Percentiles rank a stretch among this genome's conserved stretches.
These are phyloP conservation scores for Cladorrhinum samala DNA, from an alignment of 495 filamentous ascomycete species.

Conservation along the genomic window DNA sequence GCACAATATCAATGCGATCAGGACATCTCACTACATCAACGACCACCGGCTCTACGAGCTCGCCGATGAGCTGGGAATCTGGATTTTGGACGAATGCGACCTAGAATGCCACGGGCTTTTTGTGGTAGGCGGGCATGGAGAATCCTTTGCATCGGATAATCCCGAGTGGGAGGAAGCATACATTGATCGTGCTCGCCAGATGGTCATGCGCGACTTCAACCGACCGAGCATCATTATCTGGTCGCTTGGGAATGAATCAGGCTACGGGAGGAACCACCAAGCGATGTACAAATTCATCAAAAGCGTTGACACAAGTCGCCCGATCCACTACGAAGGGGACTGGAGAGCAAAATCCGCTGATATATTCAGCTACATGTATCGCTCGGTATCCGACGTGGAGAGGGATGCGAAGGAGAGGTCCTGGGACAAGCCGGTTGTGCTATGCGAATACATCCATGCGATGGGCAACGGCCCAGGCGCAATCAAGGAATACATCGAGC, in stretches of 20 bases:
- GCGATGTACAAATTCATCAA: slow-evolving; percentile 64
- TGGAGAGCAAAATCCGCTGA: slow-evolving; percentile 54
- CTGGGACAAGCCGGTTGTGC: slow-evolving; percentile 52
- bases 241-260: slow-evolving; percentile 68
- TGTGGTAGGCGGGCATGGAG: slow-evolving; percentile 41
- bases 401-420: slow-evolving; percentile 33
- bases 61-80: slow-evolving; percentile 63
- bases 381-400: slow-evolving; percentile 43
- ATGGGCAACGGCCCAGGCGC: slow-evolving; percentile 72
- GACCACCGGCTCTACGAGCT: slow-evolving; percentile 57
- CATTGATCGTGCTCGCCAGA: slow-evolving; percentile 60
- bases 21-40: slow-evolving; percentile 61
- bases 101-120: slow-evolving; percentile 68
- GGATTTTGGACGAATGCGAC: slow-evolving; percentile 67
- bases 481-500: slow-evolving; percentile 62
- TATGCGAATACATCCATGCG: slow-evolving; percentile 67
- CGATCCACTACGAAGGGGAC: slow-evolving; percentile 66
- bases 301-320: slow-evolving; percentile 48
- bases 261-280: slow-evolving; percentile 60
- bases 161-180: slow-evolving; percentile 63
- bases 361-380: slow-evolving; percentile 64
- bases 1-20: slow-evolving; percentile 62
- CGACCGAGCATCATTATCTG: slow-evolving; percentile 64
- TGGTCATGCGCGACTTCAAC: slow-evolving; percentile 64
- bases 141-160: slow-evolving; percentile 55